Conservation (phyloP, 2,329 filamentous ascomycete species). For the Trichoderma sp. region DNA sequence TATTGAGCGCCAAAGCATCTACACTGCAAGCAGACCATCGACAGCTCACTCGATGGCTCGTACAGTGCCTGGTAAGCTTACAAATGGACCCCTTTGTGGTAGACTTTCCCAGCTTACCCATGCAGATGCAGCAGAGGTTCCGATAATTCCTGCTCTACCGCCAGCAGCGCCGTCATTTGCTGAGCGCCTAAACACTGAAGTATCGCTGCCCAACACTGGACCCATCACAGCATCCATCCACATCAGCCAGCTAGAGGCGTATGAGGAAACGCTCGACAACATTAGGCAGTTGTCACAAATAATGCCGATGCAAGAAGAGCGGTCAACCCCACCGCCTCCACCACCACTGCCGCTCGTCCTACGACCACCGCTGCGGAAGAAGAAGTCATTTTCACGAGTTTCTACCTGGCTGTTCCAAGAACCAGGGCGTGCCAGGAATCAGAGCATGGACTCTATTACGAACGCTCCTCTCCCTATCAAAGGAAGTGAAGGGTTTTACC, state of each 20-base stretch:
- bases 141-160: constrained; percentile 59
- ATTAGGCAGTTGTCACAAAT: constrained; percentile 24
- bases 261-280: constrained; percentile 32
- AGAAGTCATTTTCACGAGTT: constrained; percentile 65
- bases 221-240: constrained; percentile 40
- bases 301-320: constrained; percentile 33
- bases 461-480: constrained; percentile 57
- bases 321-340: constrained; percentile 44
- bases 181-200: constrained; percentile 54
- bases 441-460: constrained; percentile 54
- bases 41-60: constrained; percentile 48
- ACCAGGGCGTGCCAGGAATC: constrained; percentile 41
- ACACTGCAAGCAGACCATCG: constrained; percentile 54
- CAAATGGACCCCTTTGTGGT: background rate
- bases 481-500: constrained; percentile 59
- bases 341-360: constrained; percentile 61
- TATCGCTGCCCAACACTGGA: constrained; percentile 40
- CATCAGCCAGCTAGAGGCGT: constrained; percentile 37
- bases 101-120: constrained; percentile 20
- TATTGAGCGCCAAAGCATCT: constrained; percentile 62
- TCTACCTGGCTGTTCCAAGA: constrained; percentile 60
- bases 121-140: constrained; percentile 54
- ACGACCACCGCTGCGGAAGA: constrained; percentile 63
- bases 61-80: constrained; percentile 37
- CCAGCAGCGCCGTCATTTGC: constrained; percentile 60